These are phyloP conservation scores for Triticum turgidum DNA, from an alignment of 176 grass and related monocot species.

Conservation along the genomic window DNA sequence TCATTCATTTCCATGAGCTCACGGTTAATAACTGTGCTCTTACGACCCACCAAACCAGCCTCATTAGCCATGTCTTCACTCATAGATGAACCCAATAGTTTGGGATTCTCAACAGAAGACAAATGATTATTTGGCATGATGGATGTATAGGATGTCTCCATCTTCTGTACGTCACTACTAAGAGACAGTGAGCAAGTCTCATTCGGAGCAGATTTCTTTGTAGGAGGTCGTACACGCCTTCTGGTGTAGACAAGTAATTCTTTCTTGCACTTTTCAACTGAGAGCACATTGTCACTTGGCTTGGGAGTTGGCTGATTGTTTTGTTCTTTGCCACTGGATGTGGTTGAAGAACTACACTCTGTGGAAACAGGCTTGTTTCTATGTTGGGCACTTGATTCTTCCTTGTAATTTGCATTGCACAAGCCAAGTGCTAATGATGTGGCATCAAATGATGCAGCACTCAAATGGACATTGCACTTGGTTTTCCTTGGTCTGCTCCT, in stretches of 20 bases:
- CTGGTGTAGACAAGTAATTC: conserved; percentile 8
- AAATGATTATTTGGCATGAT: neutral
- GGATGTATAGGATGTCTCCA: neutral
- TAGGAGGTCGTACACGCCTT: conserved; percentile 24
- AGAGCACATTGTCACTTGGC: neutral
- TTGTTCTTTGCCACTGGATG: conserved; percentile 9
- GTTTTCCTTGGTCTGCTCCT: neutral
- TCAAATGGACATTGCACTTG: neutral
- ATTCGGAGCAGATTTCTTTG: conserved; percentile 13
- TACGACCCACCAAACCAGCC: conserved; percentile 23
- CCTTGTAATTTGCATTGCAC: conserved; percentile 29
- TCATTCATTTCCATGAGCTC: conserved; percentile 27
- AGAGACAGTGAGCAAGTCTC: neutral
- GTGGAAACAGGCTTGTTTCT: conserved; percentile 40
- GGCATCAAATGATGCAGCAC: neutral
- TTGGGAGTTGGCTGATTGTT: conserved; percentile 19
- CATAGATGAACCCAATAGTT: conserved; percentile 14
- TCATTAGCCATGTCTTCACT: conserved; percentile 17
- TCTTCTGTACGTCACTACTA: conserved; percentile 18
- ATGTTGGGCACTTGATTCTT: conserved; percentile 20
- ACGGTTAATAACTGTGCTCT: conserved; percentile 17
- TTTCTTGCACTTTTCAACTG: conserved; percentile 33
- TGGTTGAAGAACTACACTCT: neutral
- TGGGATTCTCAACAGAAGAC: conserved; percentile 7
- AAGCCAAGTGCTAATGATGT: conserved; percentile 5